Conservation (phyloP, 768 basidiomycete species). For the Leccinum imitatum region DNA sequence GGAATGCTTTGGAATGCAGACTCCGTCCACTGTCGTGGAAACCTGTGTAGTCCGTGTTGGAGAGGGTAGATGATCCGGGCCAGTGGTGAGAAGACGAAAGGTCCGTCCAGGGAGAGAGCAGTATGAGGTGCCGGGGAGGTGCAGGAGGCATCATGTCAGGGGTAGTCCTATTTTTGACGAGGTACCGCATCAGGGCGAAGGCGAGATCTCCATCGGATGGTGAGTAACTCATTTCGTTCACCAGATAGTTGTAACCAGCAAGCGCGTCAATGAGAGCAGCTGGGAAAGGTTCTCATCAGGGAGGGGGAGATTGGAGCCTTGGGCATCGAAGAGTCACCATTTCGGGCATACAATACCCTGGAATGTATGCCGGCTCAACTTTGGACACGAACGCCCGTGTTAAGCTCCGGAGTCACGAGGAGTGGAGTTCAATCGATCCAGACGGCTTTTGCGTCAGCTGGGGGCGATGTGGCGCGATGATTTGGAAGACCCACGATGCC, state of each 20-base stretch:
- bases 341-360: constrained; percentile 57
- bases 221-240: no score
- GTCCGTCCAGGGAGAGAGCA: constrained; percentile 61
- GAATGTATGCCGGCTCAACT: constrained; percentile 44
- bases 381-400: constrained; percentile 31
- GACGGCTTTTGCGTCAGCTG: constrained; percentile 19
- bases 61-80: constrained; percentile 39
- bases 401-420: constrained; percentile 32
- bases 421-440: constrained; percentile 36
- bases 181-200: constrained; percentile 59
- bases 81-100: constrained; percentile 38
- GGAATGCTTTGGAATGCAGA: constrained; percentile 43
- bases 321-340: constrained; percentile 36
- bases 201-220: constrained; percentile 49
- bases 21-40: constrained; percentile 10
- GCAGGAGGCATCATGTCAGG: constrained; percentile 35
- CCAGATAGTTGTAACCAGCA: no score
- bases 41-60: constrained; percentile 30
- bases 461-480: constrained; percentile 10
- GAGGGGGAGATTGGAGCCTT: constrained; percentile 36
- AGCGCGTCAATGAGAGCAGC: no score
- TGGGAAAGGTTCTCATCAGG: no score
- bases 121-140: constrained; percentile 48
- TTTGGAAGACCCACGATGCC: constrained; percentile 8
- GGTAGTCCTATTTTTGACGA: constrained; percentile 46